phyloP scores from a whole-genome alignment of 1,284 basidiomycete species.

The Apiotrichum mycotoxinovorans region DNA sequence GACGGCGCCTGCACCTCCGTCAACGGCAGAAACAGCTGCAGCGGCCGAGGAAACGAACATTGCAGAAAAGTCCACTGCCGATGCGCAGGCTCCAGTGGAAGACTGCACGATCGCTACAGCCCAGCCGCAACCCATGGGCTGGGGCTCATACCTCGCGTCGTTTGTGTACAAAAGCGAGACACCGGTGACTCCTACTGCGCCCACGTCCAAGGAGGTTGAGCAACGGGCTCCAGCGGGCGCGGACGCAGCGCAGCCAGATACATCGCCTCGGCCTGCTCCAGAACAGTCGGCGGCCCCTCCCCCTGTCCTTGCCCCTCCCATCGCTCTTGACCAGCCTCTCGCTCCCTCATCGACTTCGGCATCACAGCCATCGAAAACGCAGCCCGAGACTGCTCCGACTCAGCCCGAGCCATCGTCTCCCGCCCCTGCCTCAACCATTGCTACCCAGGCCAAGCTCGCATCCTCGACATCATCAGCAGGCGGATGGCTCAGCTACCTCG shows the following conservation, averaged over 20 bases:
- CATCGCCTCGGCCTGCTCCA: background rate
- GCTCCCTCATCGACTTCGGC: too few relatives aligned
- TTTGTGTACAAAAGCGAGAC: slow-evolving; percentile 20
- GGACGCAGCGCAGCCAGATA: background rate
- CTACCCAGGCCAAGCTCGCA: slow-evolving; percentile 5
- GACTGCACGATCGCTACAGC: background rate
- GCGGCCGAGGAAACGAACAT: background rate
- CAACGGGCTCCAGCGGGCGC: background rate
- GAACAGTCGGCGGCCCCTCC: background rate
- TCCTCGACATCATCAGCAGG: slow-evolving; percentile 24
- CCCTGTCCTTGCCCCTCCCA: background rate
- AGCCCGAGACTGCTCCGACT: background rate
- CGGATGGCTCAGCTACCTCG: slow-evolving; percentile 46
- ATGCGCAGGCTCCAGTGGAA: background rate
- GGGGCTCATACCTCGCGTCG: slow-evolving; percentile 34
- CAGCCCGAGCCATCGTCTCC: background rate
- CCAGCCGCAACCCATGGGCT: slow-evolving; percentile 12
- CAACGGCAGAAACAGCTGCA: background rate
- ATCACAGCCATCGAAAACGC: background rate
- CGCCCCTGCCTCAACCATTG: too few relatives aligned
- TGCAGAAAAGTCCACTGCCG: background rate
- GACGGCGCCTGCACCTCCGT: background rate
- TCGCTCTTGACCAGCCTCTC: slow-evolving; percentile 1
- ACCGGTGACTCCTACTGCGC: background rate
- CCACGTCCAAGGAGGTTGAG: background rate